Percentiles rank a stretch among this genome's conserved stretches.
Conservation (phyloP, 805 yeast genomes). For the Peterozyma xylosa region DNA sequence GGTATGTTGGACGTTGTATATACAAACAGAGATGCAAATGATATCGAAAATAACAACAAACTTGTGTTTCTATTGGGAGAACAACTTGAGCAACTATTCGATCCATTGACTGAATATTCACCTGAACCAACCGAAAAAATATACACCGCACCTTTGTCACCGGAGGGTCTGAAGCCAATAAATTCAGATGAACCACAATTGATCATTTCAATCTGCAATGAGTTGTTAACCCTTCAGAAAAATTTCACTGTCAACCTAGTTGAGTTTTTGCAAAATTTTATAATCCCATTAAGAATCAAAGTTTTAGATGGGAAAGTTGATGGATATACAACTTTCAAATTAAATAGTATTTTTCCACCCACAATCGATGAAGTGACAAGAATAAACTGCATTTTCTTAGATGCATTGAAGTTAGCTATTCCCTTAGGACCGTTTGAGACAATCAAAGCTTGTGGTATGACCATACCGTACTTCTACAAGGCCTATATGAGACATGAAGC, state of each 20-base stretch:
- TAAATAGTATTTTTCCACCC: conserved; percentile 84
- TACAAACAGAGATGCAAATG: conserved; percentile 34
- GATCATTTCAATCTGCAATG: conserved; percentile 51
- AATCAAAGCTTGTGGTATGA: conserved; percentile 70
- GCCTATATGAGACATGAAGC: conserved; percentile 94
- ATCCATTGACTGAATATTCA: conserved; percentile 84
- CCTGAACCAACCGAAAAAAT: conserved; percentile 78
- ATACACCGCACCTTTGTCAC: conserved; percentile 52
- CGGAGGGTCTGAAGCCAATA: conserved; percentile 11
- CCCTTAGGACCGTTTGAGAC: conserved; percentile 71
- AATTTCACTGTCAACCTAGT: conserved; percentile 67
- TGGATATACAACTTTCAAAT: conserved; percentile 49
- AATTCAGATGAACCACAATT: conserved; percentile 16
- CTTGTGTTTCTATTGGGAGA: conserved; percentile 74
- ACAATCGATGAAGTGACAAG: conserved; percentile 92
- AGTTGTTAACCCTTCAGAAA: conserved; percentile 64
- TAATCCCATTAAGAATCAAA: conserved; percentile 69
- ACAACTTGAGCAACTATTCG: conserved; percentile 82
- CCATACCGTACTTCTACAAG: conserved; percentile 85
- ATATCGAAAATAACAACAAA: conserved; percentile 62
- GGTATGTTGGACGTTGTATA: conserved; percentile 70
- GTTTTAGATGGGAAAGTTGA: conserved; percentile 51
- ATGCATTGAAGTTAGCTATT: conserved; percentile 59
- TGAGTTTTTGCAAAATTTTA: conserved; percentile 66
- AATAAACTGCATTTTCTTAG: conserved; percentile 78